phyloP scores from a whole-genome alignment of 106 monocot species.

The Dactylorhiza incarnata region DNA sequence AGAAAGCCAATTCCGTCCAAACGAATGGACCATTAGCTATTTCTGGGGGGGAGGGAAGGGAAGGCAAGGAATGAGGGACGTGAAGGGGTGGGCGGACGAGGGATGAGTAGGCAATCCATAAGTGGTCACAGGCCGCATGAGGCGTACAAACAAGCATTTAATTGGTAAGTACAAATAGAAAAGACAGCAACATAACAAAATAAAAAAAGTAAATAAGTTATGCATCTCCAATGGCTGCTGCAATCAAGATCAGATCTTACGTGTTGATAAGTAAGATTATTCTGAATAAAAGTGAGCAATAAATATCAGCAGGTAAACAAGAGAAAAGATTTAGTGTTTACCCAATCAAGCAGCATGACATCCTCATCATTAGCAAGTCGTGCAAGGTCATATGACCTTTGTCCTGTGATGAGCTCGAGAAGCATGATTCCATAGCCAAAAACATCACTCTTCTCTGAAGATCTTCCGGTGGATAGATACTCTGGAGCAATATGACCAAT shows the following conservation, averaged over 20 bases:
- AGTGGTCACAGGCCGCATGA: too few relatives aligned
- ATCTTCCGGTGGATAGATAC: constrained; percentile 62
- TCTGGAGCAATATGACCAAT: constrained; percentile 75
- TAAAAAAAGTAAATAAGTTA: not conserved
- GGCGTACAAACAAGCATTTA: not conserved
- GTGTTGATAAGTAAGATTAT: not conserved
- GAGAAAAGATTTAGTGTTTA: constrained; percentile 11
- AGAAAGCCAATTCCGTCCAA: too few relatives aligned
- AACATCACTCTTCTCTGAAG: constrained; percentile 76
- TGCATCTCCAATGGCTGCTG: not conserved
- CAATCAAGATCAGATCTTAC: not conserved
- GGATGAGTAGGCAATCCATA: too few relatives aligned
- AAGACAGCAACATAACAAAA: not conserved
- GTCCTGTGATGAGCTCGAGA: constrained; percentile 66
- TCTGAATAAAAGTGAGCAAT: not conserved
- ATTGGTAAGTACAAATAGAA: not conserved
- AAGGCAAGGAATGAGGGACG: too few relatives aligned
- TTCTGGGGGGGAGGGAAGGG: too few relatives aligned
- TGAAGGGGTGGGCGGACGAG: too few relatives aligned
- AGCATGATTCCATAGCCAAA: constrained; percentile 83
- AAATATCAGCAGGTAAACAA: not conserved
- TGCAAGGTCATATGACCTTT: constrained; percentile 73
- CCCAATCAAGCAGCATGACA: constrained; percentile 79
- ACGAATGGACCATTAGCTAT: too few relatives aligned
- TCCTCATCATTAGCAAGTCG: constrained; percentile 77